These are phyloP conservation scores for Colletotrichum graminicola DNA, from an alignment of 2,329 filamentous ascomycete genomes.

Conservation along the genomic window DNA sequence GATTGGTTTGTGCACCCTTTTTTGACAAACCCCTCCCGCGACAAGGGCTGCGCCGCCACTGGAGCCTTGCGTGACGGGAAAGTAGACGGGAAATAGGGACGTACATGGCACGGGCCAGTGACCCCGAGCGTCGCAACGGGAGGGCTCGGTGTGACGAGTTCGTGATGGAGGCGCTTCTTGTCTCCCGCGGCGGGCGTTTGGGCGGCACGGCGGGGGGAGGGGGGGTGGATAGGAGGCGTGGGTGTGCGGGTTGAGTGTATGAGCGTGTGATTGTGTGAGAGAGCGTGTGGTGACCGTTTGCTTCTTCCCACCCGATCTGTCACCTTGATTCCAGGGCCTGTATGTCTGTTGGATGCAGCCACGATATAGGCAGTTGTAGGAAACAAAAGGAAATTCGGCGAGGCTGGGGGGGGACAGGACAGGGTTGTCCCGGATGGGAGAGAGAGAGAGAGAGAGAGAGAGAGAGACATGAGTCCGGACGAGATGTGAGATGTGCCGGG, in stretches of 20 bases:
- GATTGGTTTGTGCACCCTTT: neutral
- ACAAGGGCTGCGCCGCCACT: neutral
- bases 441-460: no score
- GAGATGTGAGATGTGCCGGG: neutral
- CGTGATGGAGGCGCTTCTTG: constrained; percentile 24
- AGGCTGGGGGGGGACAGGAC: constrained; percentile 25
- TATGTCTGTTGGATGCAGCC: neutral
- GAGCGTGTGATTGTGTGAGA: neutral
- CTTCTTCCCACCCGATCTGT: constrained; percentile 1
- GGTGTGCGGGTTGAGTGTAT: neutral
- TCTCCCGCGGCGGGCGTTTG: constrained; percentile 8
- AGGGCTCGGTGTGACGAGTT: constrained; percentile 34
- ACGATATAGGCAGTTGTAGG: neutral
- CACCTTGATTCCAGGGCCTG: neutral
- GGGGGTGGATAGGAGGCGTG: neutral
- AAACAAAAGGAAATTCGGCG: constrained; percentile 8
- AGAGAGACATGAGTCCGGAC: no score
- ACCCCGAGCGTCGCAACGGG: neutral
- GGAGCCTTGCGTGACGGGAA: neutral
- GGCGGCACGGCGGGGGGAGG: neutral
- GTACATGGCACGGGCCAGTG: neutral
- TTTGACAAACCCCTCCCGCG: neutral
- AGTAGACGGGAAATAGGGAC: neutral
- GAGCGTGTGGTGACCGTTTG: constrained; percentile 17
- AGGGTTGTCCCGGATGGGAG: neutral